Evolutionary conservation across 75 land plant genomes (phyloP), one percentile per base, ranked within the genome.

Genomic region (Chamaecyparis obtusa): DNA sequence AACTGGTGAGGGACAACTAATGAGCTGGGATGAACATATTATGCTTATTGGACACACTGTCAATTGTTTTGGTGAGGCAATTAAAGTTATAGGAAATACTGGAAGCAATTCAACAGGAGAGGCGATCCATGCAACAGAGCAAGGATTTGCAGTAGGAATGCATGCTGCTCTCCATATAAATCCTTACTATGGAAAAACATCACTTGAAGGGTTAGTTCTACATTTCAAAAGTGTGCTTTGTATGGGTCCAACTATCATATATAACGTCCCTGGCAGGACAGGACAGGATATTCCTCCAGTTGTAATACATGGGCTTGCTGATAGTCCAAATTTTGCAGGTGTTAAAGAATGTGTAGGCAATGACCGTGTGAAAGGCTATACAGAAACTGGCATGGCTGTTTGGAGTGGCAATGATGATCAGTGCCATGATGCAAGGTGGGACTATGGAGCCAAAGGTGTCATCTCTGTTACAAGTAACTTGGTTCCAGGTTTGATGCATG

Each of bases 331-430:
- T 85, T 86, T 96, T 90, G 93, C 91, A 55, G 98, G 98, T 64
- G 89, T 96, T 36, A 96, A 96, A 89, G 98, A 96, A 78, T 96
- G 98, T 76, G 87, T 92, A 49, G 98, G 98, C 21, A 93, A 96
- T 86, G 91, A 95, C 39, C 91, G 98, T 36, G 81, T 96, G 17
- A 86, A 89, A 41, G 75, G 84, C 8, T 95, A 96, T 83, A 88
- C 92, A 15, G 82, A 89, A 14, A 90, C 91, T 78, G 93, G 94
- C 11, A 64, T 96, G 41, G 91, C 88, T 46, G 90, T 94, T 21
- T 96, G 98, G 98, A 96, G 98, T 89, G 98, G 98, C 9, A 96
- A 96, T 79, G 98, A 96, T 85, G 94, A 95, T 83, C 86, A 96
- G 72, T 96, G 96, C 77, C 98, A 96, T 89, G 98, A 96, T 89